These are phyloP conservation scores for Corymbia maculata DNA, from an alignment of 345 rosid species.

Conservation along the genomic window DNA sequence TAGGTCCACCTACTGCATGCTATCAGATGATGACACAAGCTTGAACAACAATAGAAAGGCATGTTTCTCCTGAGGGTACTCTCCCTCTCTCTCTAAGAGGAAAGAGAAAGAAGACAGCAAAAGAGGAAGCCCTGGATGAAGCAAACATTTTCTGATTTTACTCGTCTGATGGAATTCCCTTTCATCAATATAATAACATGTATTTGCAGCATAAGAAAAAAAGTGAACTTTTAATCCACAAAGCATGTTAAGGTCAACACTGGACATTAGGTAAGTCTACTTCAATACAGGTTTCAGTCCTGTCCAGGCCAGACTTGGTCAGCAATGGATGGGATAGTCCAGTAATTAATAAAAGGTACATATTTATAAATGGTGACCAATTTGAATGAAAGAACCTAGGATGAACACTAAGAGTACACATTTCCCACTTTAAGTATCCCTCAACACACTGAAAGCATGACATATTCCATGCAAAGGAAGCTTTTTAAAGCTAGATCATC, in stretches of 20 bases:
- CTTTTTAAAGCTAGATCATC: background rate
- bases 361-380: background rate
- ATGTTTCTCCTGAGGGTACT: background rate
- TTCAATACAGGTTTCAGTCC: background rate
- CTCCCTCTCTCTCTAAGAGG: background rate
- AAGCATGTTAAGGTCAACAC: background rate
- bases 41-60: background rate
- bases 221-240: background rate
- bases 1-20: background rate
- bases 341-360: background rate
- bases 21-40: background rate
- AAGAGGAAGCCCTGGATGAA: background rate
- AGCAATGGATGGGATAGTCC: background rate
- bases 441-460: background rate
- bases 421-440: background rate
- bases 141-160: background rate
- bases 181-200: background rate
- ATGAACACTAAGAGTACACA: background rate
- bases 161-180: background rate
- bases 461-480: background rate
- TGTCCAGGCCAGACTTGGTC: background rate
- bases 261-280: background rate
- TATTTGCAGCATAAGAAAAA: background rate
- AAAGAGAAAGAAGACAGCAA: no score
- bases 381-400: background rate